These are phyloP conservation scores for Chlorella sorokiniana DNA, from an alignment of 139 green algal genomes.

Conservation along the genomic window DNA sequence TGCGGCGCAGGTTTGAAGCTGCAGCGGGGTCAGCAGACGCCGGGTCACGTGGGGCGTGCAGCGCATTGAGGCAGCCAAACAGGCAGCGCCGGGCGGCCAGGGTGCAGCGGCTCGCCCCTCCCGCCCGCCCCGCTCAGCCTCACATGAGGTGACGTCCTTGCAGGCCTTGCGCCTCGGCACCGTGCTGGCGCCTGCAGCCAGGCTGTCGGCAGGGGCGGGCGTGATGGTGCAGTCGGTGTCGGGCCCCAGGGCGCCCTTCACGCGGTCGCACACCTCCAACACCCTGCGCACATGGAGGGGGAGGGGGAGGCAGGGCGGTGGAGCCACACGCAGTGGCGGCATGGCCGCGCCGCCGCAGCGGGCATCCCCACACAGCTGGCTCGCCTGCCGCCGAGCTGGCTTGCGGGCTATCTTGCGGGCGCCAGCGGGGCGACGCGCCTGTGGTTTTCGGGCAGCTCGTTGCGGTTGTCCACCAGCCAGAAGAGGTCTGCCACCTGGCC, in stretches of 20 bases:
- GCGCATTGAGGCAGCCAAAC: not conserved
- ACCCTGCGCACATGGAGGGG: not conserved
- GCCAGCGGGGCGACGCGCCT: slow-evolving; percentile 22
- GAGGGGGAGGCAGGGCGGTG: not conserved
- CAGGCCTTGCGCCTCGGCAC: slow-evolving; percentile 31
- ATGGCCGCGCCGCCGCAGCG: not conserved
- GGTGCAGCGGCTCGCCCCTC: not conserved
- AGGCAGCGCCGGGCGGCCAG: not conserved
- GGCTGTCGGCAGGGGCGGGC: slow-evolving; percentile 35
- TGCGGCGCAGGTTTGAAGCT: slow-evolving; percentile 20
- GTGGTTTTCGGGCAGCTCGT: slow-evolving; percentile 52
- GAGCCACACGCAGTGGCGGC: not conserved
- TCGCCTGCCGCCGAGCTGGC: not conserved
- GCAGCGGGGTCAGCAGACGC: not conserved
- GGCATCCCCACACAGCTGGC: not conserved
- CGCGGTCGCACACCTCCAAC: slow-evolving; percentile 56
- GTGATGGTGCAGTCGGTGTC: slow-evolving; percentile 47
- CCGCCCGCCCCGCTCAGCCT: not conserved
- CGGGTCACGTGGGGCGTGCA: not conserved
- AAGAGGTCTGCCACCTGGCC: slow-evolving; percentile 75
- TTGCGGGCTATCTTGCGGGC: not conserved
- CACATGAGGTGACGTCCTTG: slow-evolving; percentile 49
- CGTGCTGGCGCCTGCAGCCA: slow-evolving; percentile 13
- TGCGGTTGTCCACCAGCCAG: slow-evolving; percentile 59
- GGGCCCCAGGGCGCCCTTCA: slow-evolving; percentile 54